These are phyloP conservation scores for Pythium scleroteichum DNA, from an alignment of 352 stramenopile species.

Conservation along the genomic window DNA sequence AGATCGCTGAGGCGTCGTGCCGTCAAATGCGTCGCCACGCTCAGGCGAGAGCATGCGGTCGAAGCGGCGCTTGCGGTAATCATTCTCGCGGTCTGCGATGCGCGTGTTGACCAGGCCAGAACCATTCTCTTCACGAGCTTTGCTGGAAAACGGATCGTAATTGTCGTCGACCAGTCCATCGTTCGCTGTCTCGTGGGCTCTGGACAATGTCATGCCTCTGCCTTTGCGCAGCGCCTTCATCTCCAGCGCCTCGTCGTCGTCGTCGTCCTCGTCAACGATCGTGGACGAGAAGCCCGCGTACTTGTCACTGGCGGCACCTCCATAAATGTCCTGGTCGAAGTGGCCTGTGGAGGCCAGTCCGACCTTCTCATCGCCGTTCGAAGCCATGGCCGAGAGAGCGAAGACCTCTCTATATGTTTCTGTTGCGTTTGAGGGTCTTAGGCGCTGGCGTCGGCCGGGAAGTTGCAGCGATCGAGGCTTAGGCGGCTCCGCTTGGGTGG, in stretches of 20 bases:
- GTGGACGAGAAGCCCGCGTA: conserved; percentile 64
- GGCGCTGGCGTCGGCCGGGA: background rate
- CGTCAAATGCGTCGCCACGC: conserved; percentile 89
- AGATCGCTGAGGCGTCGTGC: conserved; percentile 74
- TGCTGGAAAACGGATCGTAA: conserved; percentile 87
- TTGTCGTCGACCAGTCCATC: conserved; percentile 81
- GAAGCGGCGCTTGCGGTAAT: conserved; percentile 88
- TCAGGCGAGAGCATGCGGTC: conserved; percentile 90
- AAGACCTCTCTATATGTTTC: conserved; percentile 9
- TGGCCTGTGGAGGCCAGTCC: conserved; percentile 58
- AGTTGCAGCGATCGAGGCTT: background rate
- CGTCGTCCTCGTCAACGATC: conserved; percentile 56
- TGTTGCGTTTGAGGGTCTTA: background rate
- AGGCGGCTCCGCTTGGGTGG: conserved; percentile 1
- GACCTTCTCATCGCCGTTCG: conserved; percentile 40
- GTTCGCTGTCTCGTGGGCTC: conserved; percentile 3
- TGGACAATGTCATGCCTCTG: conserved; percentile 1
- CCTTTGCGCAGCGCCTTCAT: conserved; percentile 33
- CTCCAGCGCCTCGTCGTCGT: conserved; percentile 36
- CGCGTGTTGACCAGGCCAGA: conserved; percentile 93
- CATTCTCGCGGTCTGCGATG: conserved; percentile 94
- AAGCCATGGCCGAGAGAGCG: conserved; percentile 16
- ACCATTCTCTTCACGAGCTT: conserved; percentile 75
- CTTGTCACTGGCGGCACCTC: conserved; percentile 39
- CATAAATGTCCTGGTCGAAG: conserved; percentile 83